phyloP scores from a whole-genome alignment of 192 early-diverging fungal species.

The Entomortierella beljakovae region DNA sequence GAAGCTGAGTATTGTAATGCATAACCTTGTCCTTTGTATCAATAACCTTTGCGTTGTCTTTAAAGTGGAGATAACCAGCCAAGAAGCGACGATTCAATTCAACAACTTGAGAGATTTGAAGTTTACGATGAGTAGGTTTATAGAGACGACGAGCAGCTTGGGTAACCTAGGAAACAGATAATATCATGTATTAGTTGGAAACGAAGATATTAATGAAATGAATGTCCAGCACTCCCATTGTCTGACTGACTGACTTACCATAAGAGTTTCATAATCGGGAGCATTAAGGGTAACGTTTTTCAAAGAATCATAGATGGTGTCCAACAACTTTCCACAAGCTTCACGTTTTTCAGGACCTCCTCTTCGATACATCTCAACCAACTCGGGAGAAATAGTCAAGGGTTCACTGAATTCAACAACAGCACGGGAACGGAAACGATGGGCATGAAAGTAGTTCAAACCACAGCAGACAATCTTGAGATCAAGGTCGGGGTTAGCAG shows the following conservation, averaged over 20 bases:
- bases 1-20: conserved; percentile 90
- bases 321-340: conserved; percentile 84
- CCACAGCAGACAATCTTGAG: conserved; percentile 95
- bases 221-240: not conserved
- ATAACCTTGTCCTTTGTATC: conserved; percentile 81
- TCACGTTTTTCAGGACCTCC: conserved; percentile 88
- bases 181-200: not conserved
- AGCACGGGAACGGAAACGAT: conserved; percentile 95
- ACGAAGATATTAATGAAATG: not conserved
- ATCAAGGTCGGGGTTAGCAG: conserved; percentile 82
- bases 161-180: conserved; percentile 65
- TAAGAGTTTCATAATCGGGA: conserved; percentile 91
- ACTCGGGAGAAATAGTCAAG: conserved; percentile 79
- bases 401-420: conserved; percentile 97
- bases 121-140: conserved; percentile 85
- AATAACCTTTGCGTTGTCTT: conserved; percentile 84
- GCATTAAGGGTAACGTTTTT: conserved; percentile 94
- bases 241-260: conserved; percentile 62
- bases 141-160: conserved; percentile 96
- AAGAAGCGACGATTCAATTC: conserved; percentile 91
- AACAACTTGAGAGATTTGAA: conserved; percentile 87
- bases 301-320: conserved; percentile 80
- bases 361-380: conserved; percentile 84
- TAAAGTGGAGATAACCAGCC: conserved; percentile 85
- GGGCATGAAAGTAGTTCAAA: conserved; percentile 96